phyloP scores from a whole-genome alignment of 345 rosid genomes.

The Salix suchowensis region DNA sequence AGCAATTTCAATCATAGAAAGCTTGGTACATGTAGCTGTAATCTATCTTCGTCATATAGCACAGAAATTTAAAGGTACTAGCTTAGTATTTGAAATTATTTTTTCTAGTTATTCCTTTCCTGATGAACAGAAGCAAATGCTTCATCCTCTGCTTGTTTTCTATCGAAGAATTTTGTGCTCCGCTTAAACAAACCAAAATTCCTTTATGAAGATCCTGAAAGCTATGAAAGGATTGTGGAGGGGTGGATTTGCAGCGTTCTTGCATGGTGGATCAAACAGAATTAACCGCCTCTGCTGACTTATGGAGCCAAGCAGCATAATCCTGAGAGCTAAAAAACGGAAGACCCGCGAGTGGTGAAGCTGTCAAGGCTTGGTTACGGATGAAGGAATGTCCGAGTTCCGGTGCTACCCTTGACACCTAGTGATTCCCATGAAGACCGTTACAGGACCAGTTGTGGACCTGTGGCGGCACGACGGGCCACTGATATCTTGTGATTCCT shows the following conservation, averaged over 20 bases:
- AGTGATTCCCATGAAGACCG: no score
- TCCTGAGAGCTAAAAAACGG: neutral
- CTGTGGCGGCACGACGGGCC: neutral
- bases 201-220: neutral
- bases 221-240: neutral
- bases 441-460: neutral
- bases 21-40: slow-evolving; percentile 43
- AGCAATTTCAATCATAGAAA: slow-evolving; percentile 37
- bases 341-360: neutral
- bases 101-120: neutral
- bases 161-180: neutral
- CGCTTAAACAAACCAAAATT: neutral
- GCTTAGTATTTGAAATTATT: neutral
- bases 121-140: neutral
- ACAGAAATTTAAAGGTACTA: slow-evolving; percentile 28
- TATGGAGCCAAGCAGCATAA: neutral
- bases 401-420: no score
- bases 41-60: slow-evolving; percentile 37
- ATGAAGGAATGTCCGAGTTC: no score
- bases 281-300: neutral
- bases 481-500: neutral
- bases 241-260: neutral
- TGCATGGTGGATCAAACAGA: neutral
- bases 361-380: neutral
- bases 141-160: neutral